Conservation (phyloP, 2,329 filamentous ascomycete species). For the Fusarium sp. region DNA sequence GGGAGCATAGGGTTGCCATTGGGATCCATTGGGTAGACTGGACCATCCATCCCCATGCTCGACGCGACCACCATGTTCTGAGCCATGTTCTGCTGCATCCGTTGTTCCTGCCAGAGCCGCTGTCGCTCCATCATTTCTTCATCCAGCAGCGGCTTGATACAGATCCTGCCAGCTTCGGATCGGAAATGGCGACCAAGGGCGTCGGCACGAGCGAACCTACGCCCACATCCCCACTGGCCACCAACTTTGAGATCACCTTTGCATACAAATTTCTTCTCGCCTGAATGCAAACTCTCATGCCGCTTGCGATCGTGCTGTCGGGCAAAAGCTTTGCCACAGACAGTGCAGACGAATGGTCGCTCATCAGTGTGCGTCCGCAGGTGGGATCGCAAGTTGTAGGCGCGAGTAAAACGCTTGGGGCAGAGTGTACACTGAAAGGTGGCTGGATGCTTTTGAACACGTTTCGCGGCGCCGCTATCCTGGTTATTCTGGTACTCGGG, state of each 20-base stretch:
- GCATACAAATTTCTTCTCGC: slow-evolving; percentile 99
- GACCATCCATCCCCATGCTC: slow-evolving; percentile 71
- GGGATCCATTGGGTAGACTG: slow-evolving; percentile 69
- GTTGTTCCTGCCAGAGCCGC: slow-evolving; percentile 81
- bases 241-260: slow-evolving; percentile 89
- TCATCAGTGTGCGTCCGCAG: slow-evolving; percentile 97
- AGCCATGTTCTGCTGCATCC: slow-evolving; percentile 75
- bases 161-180: slow-evolving; percentile 94
- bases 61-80: slow-evolving; percentile 72
- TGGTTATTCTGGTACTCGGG: slow-evolving; percentile 83
- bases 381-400: slow-evolving; percentile 97
- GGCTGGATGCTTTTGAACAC: slow-evolving; percentile 97
- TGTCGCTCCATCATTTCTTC: slow-evolving; percentile 92
- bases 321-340: slow-evolving; percentile 97
- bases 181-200: slow-evolving; percentile 95
- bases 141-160: slow-evolving; percentile 96
- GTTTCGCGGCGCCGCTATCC: slow-evolving; percentile 76
- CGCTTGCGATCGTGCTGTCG: slow-evolving; percentile 97
- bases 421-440: slow-evolving; percentile 96
- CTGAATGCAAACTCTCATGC: slow-evolving; percentile 95
- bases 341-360: slow-evolving; percentile 95
- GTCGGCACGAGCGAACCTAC: slow-evolving; percentile 94
- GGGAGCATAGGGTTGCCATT: slow-evolving; percentile 80
- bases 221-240: slow-evolving; percentile 91
- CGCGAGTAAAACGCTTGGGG: slow-evolving; percentile 95